These are phyloP conservation scores for Croton laevigatus DNA, from an alignment of 441 rosid genomes.

Conservation along the genomic window DNA sequence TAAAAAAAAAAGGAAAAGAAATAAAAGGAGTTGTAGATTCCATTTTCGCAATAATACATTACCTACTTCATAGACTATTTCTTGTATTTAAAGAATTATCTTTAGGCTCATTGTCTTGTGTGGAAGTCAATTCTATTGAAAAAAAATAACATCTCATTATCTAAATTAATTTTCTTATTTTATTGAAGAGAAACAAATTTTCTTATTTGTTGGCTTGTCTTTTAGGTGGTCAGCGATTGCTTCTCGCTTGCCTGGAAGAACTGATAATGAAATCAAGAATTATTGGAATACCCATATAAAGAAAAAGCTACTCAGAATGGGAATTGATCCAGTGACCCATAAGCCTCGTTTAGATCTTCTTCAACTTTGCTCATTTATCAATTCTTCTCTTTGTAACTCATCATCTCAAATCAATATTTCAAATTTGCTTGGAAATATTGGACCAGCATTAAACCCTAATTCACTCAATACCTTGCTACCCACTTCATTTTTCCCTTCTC, in stretches of 20 bases:
- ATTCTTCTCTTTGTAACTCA: slow-evolving; percentile 32
- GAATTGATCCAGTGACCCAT: slow-evolving; percentile 86
- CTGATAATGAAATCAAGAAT: slow-evolving; percentile 84
- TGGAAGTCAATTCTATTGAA: slow-evolving; percentile 9
- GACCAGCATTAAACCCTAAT: slow-evolving; percentile 29
- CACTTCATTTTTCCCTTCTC: slow-evolving; percentile 26
- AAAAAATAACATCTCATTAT: not conserved
- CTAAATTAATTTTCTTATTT: not conserved
- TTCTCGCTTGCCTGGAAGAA: slow-evolving; percentile 71
- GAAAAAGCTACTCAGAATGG: slow-evolving; percentile 70
- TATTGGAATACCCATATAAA: slow-evolving; percentile 86
- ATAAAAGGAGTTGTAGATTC: not conserved
- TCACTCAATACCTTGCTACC: slow-evolving; percentile 29
- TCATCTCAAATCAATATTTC: slow-evolving; percentile 32
- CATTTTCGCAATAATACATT: not conserved
- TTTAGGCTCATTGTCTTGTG: not conserved
- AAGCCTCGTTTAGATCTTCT: slow-evolving; percentile 64
- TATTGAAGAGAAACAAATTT: too few species aligned
- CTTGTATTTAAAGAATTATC: not conserved
- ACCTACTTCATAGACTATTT: slow-evolving; percentile 16
- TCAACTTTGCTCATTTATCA: slow-evolving; percentile 51
- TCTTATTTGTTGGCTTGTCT: not conserved
- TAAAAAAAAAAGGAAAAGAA: not conserved
- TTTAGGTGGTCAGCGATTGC: slow-evolving; percentile 88
- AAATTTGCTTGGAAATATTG: slow-evolving; percentile 27